phyloP scores from a whole-genome alignment of 179 eudicot genomes.

The Silene noctiflora region DNA sequence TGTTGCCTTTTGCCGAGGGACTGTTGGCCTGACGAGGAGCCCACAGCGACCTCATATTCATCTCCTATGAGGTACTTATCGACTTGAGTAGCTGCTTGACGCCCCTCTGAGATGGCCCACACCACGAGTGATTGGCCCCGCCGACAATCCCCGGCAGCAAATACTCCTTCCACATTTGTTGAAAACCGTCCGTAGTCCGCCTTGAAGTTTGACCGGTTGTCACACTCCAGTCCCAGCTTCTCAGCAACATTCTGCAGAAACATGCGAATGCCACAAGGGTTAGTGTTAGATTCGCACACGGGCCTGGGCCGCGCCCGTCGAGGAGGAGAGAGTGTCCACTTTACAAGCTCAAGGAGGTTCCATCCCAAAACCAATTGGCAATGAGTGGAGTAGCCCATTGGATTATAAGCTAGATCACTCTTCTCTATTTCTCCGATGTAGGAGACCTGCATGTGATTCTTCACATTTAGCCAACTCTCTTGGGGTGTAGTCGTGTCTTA shows the following conservation, averaged over 20 bases:
- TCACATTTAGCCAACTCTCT: conserved; percentile 11
- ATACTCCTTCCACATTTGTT: conserved; percentile 83
- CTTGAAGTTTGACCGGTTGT: conserved; percentile 79
- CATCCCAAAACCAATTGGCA: conserved; percentile 76
- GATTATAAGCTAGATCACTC: too few relatives aligned
- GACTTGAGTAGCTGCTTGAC: conserved; percentile 85
- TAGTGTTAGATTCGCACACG: conserved; percentile 41
- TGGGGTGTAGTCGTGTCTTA: too few relatives aligned
- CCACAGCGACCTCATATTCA: conserved; percentile 24
- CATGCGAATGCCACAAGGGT: conserved; percentile 53
- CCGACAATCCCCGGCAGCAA: conserved; percentile 96
- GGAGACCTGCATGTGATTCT: not conserved
- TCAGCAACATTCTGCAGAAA: conserved; percentile 72
- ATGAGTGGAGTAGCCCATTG: too few relatives aligned
- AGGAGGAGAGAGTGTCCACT: conserved; percentile 90
- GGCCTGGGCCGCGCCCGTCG: conserved; percentile 96
- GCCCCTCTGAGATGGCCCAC: conserved; percentile 94
- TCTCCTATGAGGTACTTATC: conserved; percentile 56
- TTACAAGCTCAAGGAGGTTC: conserved; percentile 97
- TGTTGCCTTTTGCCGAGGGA: conserved; percentile 20
- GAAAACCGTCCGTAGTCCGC: conserved; percentile 90
- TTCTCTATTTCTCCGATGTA: conserved; percentile 83
- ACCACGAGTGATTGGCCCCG: conserved; percentile 95
- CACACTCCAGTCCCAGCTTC: conserved; percentile 76
- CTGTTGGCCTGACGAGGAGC: conserved; percentile 19